phyloP scores from a whole-genome alignment of 2,329 filamentous ascomycete genomes.

The Penicillium capsulatum region DNA sequence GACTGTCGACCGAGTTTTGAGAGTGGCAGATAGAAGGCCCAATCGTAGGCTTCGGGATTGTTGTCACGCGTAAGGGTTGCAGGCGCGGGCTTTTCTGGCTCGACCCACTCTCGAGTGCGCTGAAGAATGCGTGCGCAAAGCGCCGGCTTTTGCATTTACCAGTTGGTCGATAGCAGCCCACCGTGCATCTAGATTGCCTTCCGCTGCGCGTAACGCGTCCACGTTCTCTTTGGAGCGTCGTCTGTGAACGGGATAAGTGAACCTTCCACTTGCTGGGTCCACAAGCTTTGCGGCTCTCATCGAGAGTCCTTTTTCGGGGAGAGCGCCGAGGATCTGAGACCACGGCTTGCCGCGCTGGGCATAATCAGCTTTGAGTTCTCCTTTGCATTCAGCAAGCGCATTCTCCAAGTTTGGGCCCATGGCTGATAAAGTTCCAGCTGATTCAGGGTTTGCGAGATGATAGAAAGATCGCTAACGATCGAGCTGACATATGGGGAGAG shows the following conservation, averaged over 20 bases:
- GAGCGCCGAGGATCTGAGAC: not conserved
- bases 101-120: conserved; percentile 50
- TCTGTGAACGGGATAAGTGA: conserved; percentile 49
- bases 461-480: conserved; percentile 45
- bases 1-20: conserved; percentile 8
- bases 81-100: conserved; percentile 25
- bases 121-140: conserved; percentile 37
- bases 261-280: too few species aligned
- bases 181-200: conserved; percentile 47
- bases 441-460: conserved; percentile 43
- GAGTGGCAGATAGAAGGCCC: not conserved
- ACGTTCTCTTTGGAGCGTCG: conserved; percentile 47
- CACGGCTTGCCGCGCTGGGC: too few species aligned
- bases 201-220: conserved; percentile 44
- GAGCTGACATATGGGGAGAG: conserved; percentile 38
- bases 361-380: conserved; percentile 4
- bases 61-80: too few species aligned
- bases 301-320: conserved; percentile 8
- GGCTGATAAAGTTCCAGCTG: conserved; percentile 49
- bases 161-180: conserved; percentile 42
- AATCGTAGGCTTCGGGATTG: not conserved
- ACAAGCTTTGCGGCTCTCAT: conserved; percentile 32
- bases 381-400: conserved; percentile 18
- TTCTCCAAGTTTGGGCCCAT: conserved; percentile 45
- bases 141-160: conserved; percentile 12